phyloP scores from a whole-genome alignment of 2,329 filamentous ascomycete genomes.

The Aspergillus terreus region DNA sequence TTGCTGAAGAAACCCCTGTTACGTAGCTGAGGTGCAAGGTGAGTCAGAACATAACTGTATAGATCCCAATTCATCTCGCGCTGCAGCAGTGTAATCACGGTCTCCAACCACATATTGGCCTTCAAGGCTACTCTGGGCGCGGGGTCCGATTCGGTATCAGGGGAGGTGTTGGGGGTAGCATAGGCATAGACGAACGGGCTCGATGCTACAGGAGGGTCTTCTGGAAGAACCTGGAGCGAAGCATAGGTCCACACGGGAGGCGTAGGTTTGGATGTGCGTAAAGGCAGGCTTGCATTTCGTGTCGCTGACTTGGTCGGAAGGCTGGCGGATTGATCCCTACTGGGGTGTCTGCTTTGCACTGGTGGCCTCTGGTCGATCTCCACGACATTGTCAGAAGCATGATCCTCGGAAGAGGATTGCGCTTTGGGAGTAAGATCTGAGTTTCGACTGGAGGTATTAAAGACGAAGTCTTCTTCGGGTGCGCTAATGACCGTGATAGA shows the following conservation, averaged over 20 bases:
- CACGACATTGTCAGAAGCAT: conserved; percentile 31
- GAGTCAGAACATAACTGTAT: conserved; percentile 84
- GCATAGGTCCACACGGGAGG: conserved; percentile 56
- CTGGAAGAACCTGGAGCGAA: conserved; percentile 52
- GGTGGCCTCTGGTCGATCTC: conserved; percentile 34
- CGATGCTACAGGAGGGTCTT: conserved; percentile 47
- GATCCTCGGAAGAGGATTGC: conserved; percentile 41
- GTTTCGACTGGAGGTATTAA: conserved; percentile 66
- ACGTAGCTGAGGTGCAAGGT: conserved; percentile 80
- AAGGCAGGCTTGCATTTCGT: conserved; percentile 30
- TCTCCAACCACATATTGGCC: conserved; percentile 70
- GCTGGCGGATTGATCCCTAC: conserved; percentile 28
- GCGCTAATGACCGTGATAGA: conserved; percentile 67
- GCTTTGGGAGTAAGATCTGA: conserved; percentile 46
- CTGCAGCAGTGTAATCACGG: conserved; percentile 69
- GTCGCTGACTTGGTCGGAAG: conserved; percentile 28
- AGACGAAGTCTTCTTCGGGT: conserved; percentile 70
- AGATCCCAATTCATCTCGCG: conserved; percentile 82
- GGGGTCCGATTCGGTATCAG: conserved; percentile 20
- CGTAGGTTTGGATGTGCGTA: conserved; percentile 34
- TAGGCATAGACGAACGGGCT: conserved; percentile 52
- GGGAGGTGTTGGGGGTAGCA: conserved; percentile 33
- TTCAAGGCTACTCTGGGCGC: conserved; percentile 50
- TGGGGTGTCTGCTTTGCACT: conserved; percentile 26
- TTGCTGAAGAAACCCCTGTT: conserved; percentile 82